Percentiles rank a stretch among this genome's conserved stretches.
Conservation (phyloP, 345 rosid species). For the Citrus maxima region DNA sequence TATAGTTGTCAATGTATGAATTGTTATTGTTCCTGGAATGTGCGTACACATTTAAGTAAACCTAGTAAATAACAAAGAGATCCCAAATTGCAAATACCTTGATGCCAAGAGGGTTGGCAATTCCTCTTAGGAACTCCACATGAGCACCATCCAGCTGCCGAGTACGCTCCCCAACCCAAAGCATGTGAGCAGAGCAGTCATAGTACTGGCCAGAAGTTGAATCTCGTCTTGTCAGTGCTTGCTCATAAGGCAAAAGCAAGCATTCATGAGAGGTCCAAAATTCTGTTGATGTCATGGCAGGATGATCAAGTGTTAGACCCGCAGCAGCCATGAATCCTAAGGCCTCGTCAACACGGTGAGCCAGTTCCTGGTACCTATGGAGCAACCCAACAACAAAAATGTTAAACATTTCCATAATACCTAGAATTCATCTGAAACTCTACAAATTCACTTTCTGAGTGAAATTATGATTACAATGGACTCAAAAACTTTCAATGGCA, state of each 20-base stretch:
- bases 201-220: slow-evolving; percentile 59
- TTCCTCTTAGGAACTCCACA: slow-evolving; percentile 59
- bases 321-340: slow-evolving; percentile 68
- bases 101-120: slow-evolving; percentile 57
- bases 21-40: too few species aligned
- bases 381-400: not conserved
- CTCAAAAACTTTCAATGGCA: not conserved
- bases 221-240: slow-evolving; percentile 53
- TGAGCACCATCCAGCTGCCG: slow-evolving; percentile 64
- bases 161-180: slow-evolving; percentile 67
- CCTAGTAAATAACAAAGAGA: not conserved
- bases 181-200: slow-evolving; percentile 65
- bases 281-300: slow-evolving; percentile 60
- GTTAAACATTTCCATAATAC: not conserved
- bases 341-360: slow-evolving; percentile 57
- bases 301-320: slow-evolving; percentile 53
- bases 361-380: slow-evolving; percentile 52
- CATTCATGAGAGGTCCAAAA: slow-evolving; percentile 71
- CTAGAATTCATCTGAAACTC: not conserved
- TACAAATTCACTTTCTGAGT: not conserved
- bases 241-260: slow-evolving; percentile 61
- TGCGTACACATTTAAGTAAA: not conserved
- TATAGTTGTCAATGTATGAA: not conserved
- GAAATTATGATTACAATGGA: not conserved
- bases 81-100: slow-evolving; percentile 31